Evolutionary conservation across 75 land plant genomes (phyloP).

Genomic region (Chamaecyparis obtusa): DNA sequence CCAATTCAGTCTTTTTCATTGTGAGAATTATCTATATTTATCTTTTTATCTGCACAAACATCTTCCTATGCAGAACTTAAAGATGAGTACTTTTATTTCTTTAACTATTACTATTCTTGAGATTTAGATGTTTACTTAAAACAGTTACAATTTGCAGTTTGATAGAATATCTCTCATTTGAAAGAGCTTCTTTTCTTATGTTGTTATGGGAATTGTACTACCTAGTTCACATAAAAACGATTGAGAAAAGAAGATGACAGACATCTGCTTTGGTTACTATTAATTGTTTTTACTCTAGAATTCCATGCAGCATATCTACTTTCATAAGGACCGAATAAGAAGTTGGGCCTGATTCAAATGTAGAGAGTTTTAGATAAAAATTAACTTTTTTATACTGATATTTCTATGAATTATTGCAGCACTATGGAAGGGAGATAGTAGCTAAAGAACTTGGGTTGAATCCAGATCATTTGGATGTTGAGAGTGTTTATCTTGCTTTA

Average conservation of each 20-base stretch:
- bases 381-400: conserved; percentile 1
- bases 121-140: neutral
- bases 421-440: conserved; percentile 26
- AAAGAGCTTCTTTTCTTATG: neutral
- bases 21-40: neutral
- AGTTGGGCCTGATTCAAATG: neutral
- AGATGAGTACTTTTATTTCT: neutral
- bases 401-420: conserved; percentile 14
- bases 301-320: neutral
- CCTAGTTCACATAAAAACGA: neutral
- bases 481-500: conserved; percentile 17
- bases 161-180: neutral
- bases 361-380: neutral
- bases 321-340: neutral
- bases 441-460: conserved; percentile 17
- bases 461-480: conserved; percentile 23
- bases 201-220: neutral
- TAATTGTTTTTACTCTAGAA: neutral
- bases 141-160: neutral
- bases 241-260: neutral
- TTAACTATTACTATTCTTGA: neutral
- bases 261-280: neutral
- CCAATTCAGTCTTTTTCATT: neutral
- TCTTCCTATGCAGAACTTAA: neutral
- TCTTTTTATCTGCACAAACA: neutral